Conservation (phyloP, 2,329 filamentous ascomycete species). For the Talaromyces sp. region DNA sequence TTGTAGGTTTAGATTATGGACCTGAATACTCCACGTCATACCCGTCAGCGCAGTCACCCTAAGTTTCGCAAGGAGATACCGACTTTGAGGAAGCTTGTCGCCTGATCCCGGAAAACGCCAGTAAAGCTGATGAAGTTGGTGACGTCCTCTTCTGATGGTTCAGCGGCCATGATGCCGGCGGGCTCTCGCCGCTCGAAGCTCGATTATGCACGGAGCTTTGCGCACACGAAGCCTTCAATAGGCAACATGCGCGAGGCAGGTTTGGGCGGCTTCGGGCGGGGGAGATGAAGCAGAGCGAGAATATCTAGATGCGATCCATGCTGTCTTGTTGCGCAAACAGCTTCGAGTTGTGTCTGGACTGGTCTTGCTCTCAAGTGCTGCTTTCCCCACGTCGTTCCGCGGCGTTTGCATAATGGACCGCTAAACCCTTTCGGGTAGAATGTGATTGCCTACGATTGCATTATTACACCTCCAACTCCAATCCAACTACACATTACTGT, state of each 20-base stretch:
- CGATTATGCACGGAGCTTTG: constrained; percentile 9
- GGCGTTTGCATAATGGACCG: neutral
- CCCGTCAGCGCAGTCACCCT: neutral
- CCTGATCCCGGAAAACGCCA: constrained; percentile 33
- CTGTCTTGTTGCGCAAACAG: neutral
- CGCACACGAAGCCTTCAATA: constrained; percentile 6
- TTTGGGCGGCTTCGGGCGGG: neutral
- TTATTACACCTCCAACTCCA: too few species aligned
- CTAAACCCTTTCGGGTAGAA: neutral
- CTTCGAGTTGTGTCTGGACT: neutral
- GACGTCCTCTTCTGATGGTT: constrained; percentile 38
- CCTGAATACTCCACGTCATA: constrained; percentile 22
- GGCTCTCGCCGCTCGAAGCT: neutral
- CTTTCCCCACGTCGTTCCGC: constrained; percentile 3
- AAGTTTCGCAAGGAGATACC: neutral
- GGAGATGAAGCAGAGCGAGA: neutral
- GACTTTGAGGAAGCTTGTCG: constrained; percentile 39
- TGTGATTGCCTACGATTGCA: too few species aligned
- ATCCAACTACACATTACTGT: too few species aligned
- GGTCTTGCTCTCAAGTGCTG: neutral
- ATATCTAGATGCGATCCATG: neutral
- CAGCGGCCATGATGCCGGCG: constrained; percentile 25
- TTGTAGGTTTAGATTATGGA: constrained; percentile 40
- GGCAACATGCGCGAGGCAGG: constrained; percentile 5
- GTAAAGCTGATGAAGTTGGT: constrained; percentile 37